Conservation (phyloP, 257 asterid species). For the Scutellaria minor region DNA sequence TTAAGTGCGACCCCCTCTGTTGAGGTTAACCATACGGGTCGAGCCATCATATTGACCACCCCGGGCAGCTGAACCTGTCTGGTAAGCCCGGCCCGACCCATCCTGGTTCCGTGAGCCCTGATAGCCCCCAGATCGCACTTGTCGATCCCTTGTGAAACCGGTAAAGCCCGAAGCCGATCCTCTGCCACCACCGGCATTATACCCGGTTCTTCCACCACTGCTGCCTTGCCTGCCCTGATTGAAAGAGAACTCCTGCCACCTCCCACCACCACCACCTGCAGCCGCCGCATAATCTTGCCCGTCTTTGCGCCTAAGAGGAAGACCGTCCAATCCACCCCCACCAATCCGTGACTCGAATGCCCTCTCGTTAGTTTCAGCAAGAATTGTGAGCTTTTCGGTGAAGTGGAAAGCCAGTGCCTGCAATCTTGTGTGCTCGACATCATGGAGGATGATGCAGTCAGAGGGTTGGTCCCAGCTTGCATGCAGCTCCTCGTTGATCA, state of each 20-base stretch:
- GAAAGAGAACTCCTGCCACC: slow-evolving; percentile 89
- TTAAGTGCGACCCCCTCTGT: slow-evolving; percentile 64
- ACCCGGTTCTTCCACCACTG: slow-evolving; percentile 58
- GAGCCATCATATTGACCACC: slow-evolving; percentile 69
- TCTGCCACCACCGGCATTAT: slow-evolving; percentile 52
- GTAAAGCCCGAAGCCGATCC: slow-evolving; percentile 31
- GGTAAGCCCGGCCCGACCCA: slow-evolving; percentile 55
- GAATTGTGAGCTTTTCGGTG: slow-evolving; percentile 74
- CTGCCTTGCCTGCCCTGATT: slow-evolving; percentile 63
- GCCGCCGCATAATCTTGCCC: slow-evolving; percentile 82
- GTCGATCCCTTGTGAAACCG: slow-evolving; percentile 55
- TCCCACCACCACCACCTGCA: slow-evolving; percentile 47
- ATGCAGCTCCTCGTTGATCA: slow-evolving; percentile 88
- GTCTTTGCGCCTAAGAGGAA: slow-evolving; percentile 81
- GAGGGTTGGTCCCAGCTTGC: slow-evolving; percentile 99
- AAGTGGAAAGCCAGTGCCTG: slow-evolving; percentile 83
- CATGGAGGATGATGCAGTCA: slow-evolving; percentile 80
- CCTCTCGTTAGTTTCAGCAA: slow-evolving; percentile 87
- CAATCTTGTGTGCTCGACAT: slow-evolving; percentile 73
- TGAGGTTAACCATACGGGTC: slow-evolving; percentile 83
- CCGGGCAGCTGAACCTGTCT: slow-evolving; percentile 54
- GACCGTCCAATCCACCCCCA: slow-evolving; percentile 84
- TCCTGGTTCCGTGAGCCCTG: no score
- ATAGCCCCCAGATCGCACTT: slow-evolving; percentile 45
- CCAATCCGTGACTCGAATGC: slow-evolving; percentile 79